Conservation (phyloP, 2,329 filamentous ascomycete genomes). For the Gremmenia infestans region DNA sequence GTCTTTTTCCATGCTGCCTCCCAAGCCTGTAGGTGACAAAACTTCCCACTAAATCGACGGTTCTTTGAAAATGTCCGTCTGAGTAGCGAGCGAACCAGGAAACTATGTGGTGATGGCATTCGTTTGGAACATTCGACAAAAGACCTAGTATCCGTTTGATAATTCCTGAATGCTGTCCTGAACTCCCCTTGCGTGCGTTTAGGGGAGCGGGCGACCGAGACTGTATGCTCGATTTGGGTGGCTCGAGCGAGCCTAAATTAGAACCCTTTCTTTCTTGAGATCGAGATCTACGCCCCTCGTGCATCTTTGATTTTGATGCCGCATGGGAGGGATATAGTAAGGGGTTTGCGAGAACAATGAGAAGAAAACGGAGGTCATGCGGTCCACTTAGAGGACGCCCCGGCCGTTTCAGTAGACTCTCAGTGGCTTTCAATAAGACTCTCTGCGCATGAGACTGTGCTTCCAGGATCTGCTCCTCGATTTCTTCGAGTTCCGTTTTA, state of each 20-base stretch:
- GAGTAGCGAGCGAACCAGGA: slow-evolving; percentile 73
- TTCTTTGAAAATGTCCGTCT: slow-evolving; percentile 59
- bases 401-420: slow-evolving; percentile 75
- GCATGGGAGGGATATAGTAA: slow-evolving; percentile 51
- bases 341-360: slow-evolving; percentile 76
- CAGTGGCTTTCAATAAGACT: slow-evolving; percentile 70
- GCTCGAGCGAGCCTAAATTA: slow-evolving; percentile 2
- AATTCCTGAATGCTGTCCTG: slow-evolving; percentile 72
- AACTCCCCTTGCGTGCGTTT: slow-evolving; percentile 25
- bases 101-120: slow-evolving; percentile 72
- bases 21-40: slow-evolving; percentile 79
- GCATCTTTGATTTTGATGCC: slow-evolving; percentile 4
- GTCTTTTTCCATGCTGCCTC: slow-evolving; percentile 64
- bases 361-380: slow-evolving; percentile 68
- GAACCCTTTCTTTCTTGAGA: slow-evolving; percentile 22
- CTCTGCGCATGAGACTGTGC: slow-evolving; percentile 67
- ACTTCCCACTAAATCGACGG: slow-evolving; percentile 71
- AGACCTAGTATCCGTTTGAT: slow-evolving; percentile 81
- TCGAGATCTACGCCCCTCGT: slow-evolving; percentile 18
- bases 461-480: slow-evolving; percentile 49
- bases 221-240: slow-evolving; percentile 3
- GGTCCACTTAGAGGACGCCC: slow-evolving; percentile 63
- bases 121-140: slow-evolving; percentile 67
- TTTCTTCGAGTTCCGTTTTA: slow-evolving; percentile 31
- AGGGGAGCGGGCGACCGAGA: slow-evolving; percentile 6